Evolutionary conservation across 176 grass and related monocot genomes (phyloP), one percentile per base, ranked within the genome.

Genomic region (Avena insularis): DNA sequence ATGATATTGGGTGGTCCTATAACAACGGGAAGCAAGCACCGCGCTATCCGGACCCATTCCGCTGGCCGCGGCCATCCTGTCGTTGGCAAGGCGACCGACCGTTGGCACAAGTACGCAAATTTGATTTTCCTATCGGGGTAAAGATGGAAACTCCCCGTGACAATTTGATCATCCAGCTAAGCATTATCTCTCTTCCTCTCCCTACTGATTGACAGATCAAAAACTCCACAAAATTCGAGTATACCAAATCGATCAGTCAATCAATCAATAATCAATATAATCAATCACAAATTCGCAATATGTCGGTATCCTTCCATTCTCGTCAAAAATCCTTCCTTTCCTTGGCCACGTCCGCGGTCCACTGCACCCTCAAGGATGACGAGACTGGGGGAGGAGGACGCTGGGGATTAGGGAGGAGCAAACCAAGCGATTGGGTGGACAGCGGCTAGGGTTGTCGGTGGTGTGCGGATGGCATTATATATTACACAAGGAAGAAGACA

Each of bases 171-270:
- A 29, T 53, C 71, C 46, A 75, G 4, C 46, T 21, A 36, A 71
- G 5, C 70, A 73, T 48, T 66, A 13, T 33, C 31, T 38, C 9
- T 6, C 60, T 4, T 63, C 16, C 36, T 20, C 6, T 40, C 50
- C 46, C 51, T 12, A 20, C 49, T 71, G 65, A 86, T 86, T 79
- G 63, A 86, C 50, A 86, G 33, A 64, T 76, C 70, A 10, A 14
- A 47, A 60, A 57, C 2, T n/a, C 17, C 49, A 25, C 81, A 21
- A 71, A 78, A 61, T 12, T 40, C 60, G 40, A 43, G 40, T 20
- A 0, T 27, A 62, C 9, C 62, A 66, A 16, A 33, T 66, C 63
- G 23, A 23, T 61, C 58, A 33, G 27, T 13, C 21, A 7, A 47
- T 80, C 67, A 67, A 82, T 86, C 78, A 86, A 79, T 47, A 38